Base-by-base conservation (phyloP, 768 basidiomycete genomes). In the Mycena amicta region DNA sequence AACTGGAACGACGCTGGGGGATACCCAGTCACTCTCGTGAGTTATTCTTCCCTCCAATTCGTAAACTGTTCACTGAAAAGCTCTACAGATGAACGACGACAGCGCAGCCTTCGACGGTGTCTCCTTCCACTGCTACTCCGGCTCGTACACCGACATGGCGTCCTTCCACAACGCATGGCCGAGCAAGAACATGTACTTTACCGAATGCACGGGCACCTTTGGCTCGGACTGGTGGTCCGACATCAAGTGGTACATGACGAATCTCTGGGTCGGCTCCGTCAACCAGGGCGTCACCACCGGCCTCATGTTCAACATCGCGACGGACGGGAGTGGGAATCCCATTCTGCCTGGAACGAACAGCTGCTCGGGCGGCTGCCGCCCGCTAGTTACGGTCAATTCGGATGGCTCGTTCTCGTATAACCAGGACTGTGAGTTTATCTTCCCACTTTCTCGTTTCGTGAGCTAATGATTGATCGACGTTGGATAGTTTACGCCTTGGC, bases 171-270 rank as follows among this genome's bases (percentile, higher is more conserved):
- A 31, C n/a, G 62, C 62, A 4, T 63, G 40, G 30, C 52, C 58
- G 3, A 39, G 5, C 28, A 63, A 59, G 50, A 49, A 49, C 31
- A 52, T 60, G 4, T 59, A 59, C 49, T 63, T 57, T 13, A 59
- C 62, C 0, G 58, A 63, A n/a, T 63, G 58, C 37, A 54, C 26
- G 15, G 62, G 62, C 16, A 63, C 58, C 0, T 22, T 50, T 41
- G 62, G 87, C 11, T 80, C 81, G 6, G 87, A 91, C 66, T 92
- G 88, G 88, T 91, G 89, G 89, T 74, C 72, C 52, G 87, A 90
- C 62, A 84, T 90, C 71, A 91, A 90, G 84, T 88, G 87, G 87
- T 84, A 87, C 60, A 83, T 87, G 79, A 78, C 85, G 55, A 86
- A 86, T 64, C 55, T 56, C 28, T 56, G 45, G 45, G 37, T 56